Conservation (phyloP, 768 basidiomycete genomes). For the Agaricus sinodeliciosus region DNA sequence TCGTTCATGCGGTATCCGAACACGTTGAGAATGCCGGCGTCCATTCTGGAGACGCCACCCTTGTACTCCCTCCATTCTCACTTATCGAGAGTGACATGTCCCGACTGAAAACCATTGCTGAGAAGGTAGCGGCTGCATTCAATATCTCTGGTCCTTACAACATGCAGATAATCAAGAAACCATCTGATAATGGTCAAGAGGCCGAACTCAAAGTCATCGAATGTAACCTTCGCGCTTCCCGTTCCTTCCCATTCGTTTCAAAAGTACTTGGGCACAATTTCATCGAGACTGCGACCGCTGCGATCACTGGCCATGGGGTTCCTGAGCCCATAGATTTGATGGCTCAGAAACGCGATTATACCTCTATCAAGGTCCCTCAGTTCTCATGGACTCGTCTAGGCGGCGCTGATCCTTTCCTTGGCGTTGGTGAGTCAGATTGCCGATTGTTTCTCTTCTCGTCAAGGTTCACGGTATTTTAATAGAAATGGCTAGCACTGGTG, state of each 20-base stretch:
- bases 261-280: slow-evolving; percentile 98
- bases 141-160: slow-evolving; percentile 98
- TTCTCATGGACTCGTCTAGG: slow-evolving; percentile 97
- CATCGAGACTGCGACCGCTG: slow-evolving; percentile 87
- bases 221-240: slow-evolving; percentile 95
- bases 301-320: slow-evolving; percentile 79
- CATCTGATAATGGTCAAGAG: slow-evolving; percentile 38
- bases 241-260: slow-evolving; percentile 98
- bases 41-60: slow-evolving; percentile 96
- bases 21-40: slow-evolving; percentile 99
- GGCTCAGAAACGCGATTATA: slow-evolving; percentile 84
- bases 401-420: slow-evolving; percentile 95
- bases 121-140: slow-evolving; percentile 92
- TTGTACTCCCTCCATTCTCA: slow-evolving; percentile 93
- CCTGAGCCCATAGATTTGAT: slow-evolving; percentile 91
- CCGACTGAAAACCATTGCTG: slow-evolving; percentile 87
- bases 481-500: slow-evolving; percentile 99
- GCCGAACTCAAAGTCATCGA: slow-evolving; percentile 93
- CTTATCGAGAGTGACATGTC: slow-evolving; percentile 68
- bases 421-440: slow-evolving; percentile 62
- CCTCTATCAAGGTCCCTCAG: slow-evolving; percentile 94
- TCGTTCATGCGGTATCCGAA: slow-evolving; percentile 95
- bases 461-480: slow-evolving; percentile 9
- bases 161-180: slow-evolving; percentile 97
- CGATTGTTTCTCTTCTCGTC: background rate